Evolutionary conservation across 345 rosid species (phyloP), one percentile per base, ranked within the genome.

Genomic region (Arabis alpina): DNA sequence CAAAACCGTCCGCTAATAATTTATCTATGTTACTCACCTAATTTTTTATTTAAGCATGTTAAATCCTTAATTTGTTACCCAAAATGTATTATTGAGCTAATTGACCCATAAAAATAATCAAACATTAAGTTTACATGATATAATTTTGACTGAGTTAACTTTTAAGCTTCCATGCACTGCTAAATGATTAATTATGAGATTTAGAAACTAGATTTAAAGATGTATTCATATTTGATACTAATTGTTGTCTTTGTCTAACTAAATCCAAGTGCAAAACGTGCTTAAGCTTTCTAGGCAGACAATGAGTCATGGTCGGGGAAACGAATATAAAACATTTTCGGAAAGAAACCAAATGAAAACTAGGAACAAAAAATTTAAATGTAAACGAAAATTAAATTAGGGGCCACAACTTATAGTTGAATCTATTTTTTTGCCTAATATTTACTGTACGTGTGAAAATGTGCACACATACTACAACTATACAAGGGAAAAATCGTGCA

Each of bases 261-360:
- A 9, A 24, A 49, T 27, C 65, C 51, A 19, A 73, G 10, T 39
- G 51, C 45, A 64, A 72, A 64, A 57, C 66, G 60, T 64, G 77
- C 13, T 36, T 40, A 16, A 57, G n/a, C 45, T 57, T 49, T 65
- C 45, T 56, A 48, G 39, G n/a, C 71, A 16, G 71, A 48, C 76
- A 56, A 56, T 37, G 64, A 8, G 62, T 55, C 59, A 64, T 55
- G 71, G 58, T 64, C 71, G 52, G 27, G 24, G 14, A 39, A 64
- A 39, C 49, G 45, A 57, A 72, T 10, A 39, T 64, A 16, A 9
- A n/a, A 64, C 71, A 64, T 48, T 57, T 64, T 40, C 1, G 19
- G 39, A 0, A 3, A 50, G 30, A 11, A 65, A 47, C n/a, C 44
- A 64, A 71, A 65, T 57, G 2, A 28, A 16, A 32, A n/a, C n/a